phyloP scores from a whole-genome alignment of 2,329 filamentous ascomycete genomes.

The Aspergillus cejpii region DNA sequence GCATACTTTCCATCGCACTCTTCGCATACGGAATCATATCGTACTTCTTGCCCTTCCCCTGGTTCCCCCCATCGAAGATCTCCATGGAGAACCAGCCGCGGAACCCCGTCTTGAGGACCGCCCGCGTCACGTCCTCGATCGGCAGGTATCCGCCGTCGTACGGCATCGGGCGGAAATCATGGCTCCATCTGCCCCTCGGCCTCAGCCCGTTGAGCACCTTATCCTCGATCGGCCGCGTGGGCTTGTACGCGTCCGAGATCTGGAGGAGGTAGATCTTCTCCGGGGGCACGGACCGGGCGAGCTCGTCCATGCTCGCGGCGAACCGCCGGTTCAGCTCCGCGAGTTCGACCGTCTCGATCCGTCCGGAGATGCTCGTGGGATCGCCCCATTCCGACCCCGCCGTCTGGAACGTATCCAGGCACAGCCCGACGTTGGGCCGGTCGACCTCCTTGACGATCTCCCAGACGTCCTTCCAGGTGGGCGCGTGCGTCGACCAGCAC shows the following conservation, averaged over 20 bases:
- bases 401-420: conserved; percentile 71
- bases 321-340: conserved; percentile 49
- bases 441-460: conserved; percentile 58
- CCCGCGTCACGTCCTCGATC: conserved; percentile 56
- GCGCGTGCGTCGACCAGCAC: conserved; percentile 69
- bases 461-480: conserved; percentile 64
- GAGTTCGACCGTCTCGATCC: conserved; percentile 45
- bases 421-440: conserved; percentile 62
- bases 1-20: conserved; percentile 47
- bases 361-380: conserved; percentile 57
- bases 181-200: conserved; percentile 63
- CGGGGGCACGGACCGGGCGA: conserved; percentile 52
- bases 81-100: conserved; percentile 62
- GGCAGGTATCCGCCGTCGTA: conserved; percentile 66
- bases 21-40: conserved; percentile 46
- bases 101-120: conserved; percentile 62
- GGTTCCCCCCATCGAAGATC: conserved; percentile 57
- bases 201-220: conserved; percentile 50
- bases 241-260: conserved; percentile 66
- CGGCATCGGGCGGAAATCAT: conserved; percentile 62
- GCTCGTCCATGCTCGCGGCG: conserved; percentile 49
- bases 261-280: conserved; percentile 71
- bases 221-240: conserved; percentile 49
- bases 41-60: conserved; percentile 50
- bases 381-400: conserved; percentile 67